phyloP scores from a whole-genome alignment of 2,329 filamentous ascomycete genomes.

The Colletotrichum sojae region DNA sequence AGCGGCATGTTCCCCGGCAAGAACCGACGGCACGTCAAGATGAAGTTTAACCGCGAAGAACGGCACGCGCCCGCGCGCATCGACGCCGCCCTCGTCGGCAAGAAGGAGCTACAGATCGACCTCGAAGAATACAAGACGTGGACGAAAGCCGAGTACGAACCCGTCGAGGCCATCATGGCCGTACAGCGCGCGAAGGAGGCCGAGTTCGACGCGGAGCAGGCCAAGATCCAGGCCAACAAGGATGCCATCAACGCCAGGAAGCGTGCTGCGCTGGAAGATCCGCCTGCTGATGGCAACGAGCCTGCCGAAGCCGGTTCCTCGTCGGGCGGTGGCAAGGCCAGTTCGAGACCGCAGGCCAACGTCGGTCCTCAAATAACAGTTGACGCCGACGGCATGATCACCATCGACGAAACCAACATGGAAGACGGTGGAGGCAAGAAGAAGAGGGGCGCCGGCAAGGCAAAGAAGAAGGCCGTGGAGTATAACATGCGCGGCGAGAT shows the following conservation, averaged over 20 bases:
- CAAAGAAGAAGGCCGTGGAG: slow-evolving; percentile 49
- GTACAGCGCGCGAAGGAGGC: slow-evolving; percentile 65
- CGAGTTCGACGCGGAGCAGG: slow-evolving; percentile 60
- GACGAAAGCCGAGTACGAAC: slow-evolving; percentile 65
- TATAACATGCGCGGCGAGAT: slow-evolving; percentile 46
- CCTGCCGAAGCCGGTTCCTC: slow-evolving; percentile 33
- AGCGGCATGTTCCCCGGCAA: slow-evolving; percentile 80
- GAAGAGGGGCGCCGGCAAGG: slow-evolving; percentile 52
- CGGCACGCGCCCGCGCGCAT: slow-evolving; percentile 74
- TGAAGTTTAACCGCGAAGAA: slow-evolving; percentile 88
- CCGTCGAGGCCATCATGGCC: slow-evolving; percentile 68
- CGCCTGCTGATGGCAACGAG: slow-evolving; percentile 49
- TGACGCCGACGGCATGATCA: slow-evolving; percentile 40
- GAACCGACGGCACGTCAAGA: slow-evolving; percentile 81
- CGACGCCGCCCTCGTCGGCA: slow-evolving; percentile 73
- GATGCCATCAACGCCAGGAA: slow-evolving; percentile 63
- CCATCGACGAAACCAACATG: slow-evolving; percentile 41
- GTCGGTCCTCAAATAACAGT: slow-evolving; percentile 34
- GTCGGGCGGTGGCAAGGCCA: slow-evolving; percentile 17
- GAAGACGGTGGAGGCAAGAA: slow-evolving; percentile 43
- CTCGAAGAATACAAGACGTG: slow-evolving; percentile 72
- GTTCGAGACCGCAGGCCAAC: slow-evolving; percentile 19
- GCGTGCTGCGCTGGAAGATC: slow-evolving; percentile 63
- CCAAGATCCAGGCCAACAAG: slow-evolving; percentile 60
- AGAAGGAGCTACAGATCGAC: slow-evolving; percentile 70